phyloP scores from a whole-genome alignment of 306 rosid genomes.

The Calophaca sinica region DNA sequence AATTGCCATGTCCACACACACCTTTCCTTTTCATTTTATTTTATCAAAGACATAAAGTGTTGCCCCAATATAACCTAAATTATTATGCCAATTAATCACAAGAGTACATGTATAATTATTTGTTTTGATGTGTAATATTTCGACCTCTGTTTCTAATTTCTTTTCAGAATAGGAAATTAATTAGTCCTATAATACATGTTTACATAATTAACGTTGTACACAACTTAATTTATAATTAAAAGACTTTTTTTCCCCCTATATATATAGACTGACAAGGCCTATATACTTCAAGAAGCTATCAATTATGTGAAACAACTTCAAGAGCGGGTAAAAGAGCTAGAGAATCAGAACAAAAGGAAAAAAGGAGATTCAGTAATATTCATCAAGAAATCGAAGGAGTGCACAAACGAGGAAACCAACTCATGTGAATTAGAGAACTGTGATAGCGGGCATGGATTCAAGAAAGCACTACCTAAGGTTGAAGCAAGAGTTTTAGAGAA shows the following conservation, averaged over 20 bases:
- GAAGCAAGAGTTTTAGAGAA: conserved; percentile 42
- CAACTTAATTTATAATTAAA: background rate
- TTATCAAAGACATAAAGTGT: too few relatives aligned
- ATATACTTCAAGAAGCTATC: conserved; percentile 39
- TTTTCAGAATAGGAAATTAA: too few relatives aligned
- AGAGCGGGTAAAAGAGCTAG: conserved; percentile 40
- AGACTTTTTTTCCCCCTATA: too few relatives aligned
- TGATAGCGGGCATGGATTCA: background rate
- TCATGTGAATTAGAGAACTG: background rate
- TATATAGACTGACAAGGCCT: conserved; percentile 39
- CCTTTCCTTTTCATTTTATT: too few relatives aligned
- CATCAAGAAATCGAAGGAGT: conserved; percentile 34
- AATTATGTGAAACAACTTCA: conserved; percentile 44
- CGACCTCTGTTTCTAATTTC: too few relatives aligned
- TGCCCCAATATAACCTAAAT: too few relatives aligned
- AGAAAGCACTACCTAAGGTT: conserved; percentile 26
- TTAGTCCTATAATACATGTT: too few relatives aligned
- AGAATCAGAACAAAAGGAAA: conserved; percentile 26
- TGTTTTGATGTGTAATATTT: too few relatives aligned
- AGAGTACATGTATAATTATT: too few relatives aligned
- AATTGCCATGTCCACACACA: background rate
- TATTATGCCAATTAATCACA: too few relatives aligned
- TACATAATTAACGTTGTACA: too few relatives aligned
- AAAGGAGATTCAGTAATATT: conserved; percentile 5
- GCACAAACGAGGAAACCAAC: background rate